Evolutionary conservation across 2,329 filamentous ascomycete genomes (phyloP).

Genomic region (Helminthosporium solani): DNA sequence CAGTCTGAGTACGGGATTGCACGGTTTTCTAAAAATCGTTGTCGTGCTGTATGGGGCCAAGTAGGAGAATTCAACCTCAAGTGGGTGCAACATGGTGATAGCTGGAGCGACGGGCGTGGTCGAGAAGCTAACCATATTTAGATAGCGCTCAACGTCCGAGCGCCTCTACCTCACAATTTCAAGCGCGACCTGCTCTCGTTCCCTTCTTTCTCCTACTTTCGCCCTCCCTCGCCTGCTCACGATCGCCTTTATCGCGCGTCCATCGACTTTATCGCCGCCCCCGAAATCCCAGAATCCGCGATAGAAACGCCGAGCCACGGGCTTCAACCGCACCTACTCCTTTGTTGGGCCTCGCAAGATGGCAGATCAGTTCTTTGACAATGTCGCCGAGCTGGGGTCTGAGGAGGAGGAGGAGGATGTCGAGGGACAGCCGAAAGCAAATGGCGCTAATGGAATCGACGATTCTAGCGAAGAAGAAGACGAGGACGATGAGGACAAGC

Average conservation of each 20-base stretch:
- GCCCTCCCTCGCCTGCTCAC: not conserved
- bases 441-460: slow-evolving; percentile 33
- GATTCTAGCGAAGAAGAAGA: slow-evolving; percentile 45
- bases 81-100: not conserved
- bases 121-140: not conserved
- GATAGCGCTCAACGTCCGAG: slow-evolving; percentile 3
- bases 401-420: slow-evolving; percentile 43
- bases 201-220: slow-evolving; percentile 1
- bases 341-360: slow-evolving; percentile 31
- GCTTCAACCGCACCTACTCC: slow-evolving; percentile 20
- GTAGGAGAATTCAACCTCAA: too few relatives aligned
- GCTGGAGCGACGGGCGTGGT: slow-evolving; percentile 8
- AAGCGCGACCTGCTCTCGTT: slow-evolving; percentile 7
- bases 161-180: slow-evolving; percentile 13
- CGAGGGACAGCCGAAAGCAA: slow-evolving; percentile 27
- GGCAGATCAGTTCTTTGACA: slow-evolving; percentile 69
- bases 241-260: slow-evolving; percentile 4
- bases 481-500: slow-evolving; percentile 42
- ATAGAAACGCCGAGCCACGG: slow-evolving; percentile 11
- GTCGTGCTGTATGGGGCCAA: too few relatives aligned
- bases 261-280: slow-evolving; percentile 6
- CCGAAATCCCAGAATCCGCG: not conserved
- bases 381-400: slow-evolving; percentile 80
- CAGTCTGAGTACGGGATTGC: too few relatives aligned
- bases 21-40: too few relatives aligned